Base-by-base conservation (phyloP, 2,329 filamentous ascomycete species). In the Trichoderma sp. region DNA sequence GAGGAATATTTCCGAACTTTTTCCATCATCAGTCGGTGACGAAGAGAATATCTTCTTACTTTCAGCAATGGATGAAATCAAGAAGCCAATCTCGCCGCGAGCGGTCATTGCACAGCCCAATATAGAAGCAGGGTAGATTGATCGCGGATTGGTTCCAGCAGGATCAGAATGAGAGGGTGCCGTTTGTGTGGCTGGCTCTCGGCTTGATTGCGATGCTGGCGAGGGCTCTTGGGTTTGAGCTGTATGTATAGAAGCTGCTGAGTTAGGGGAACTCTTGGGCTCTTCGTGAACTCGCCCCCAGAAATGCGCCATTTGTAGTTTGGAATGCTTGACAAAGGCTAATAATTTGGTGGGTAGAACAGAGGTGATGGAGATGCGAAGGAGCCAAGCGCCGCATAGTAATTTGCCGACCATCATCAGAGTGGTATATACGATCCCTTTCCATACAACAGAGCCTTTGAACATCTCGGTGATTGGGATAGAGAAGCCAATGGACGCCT, bases 381-480 rank as follows among this genome's bases (percentile, higher is more conserved):
- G 76, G 0, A 92, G 85, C 88, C 91, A 93, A 0, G 89, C 8
- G 0, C 92, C 90, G n/a, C 90, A 92, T 1, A 87, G 74, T 1
- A 92, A 76, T 79, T 94, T 94, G 4, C 85, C 88, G 2, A 93
- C 68, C 1, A 87, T 80, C 94, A 97, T 97, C 4, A 97, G 83
- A 0, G 92, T 77, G 0, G 92, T 87, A 79, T 95, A 97, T 1
- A 95, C 87, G 0, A 95, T 77, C 0, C 94, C 94, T 12, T 91
- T 89, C 94, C 93, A 97, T 2, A 95, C 83, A 0, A 93, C 87
- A 0, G 84, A 80, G 0, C 89, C 89, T 0, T 82, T 81, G 79
- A 95, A 96, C 87, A 97, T 91, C 6, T 89, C 84, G 0, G 88
- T 90, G 35, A 96, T 92, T 0, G 94, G 94, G 1, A 97, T 93